Percentiles rank a stretch among this genome's conserved stretches.
These are phyloP conservation scores for Fusarium annulatum DNA, from an alignment of 2,329 filamentous ascomycete genomes.

Conservation along the genomic window DNA sequence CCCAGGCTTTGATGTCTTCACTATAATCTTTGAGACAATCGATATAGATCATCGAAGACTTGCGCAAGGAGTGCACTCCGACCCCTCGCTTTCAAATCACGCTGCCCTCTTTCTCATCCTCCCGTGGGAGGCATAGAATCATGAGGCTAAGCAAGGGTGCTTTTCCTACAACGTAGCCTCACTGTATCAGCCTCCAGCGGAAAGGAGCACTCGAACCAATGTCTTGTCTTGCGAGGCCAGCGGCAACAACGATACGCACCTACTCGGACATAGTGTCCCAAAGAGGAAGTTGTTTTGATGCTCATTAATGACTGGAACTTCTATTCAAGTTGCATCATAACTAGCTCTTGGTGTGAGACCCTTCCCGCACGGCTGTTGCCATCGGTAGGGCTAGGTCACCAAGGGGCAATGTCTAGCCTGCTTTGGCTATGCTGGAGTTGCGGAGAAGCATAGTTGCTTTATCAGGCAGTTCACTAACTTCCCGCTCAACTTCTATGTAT, in stretches of 20 bases:
- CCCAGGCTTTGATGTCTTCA: background rate
- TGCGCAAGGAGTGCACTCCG: constrained; percentile 1
- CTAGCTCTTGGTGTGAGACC: constrained; percentile 1
- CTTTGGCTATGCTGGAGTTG: constrained; percentile 4
- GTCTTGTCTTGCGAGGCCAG: background rate
- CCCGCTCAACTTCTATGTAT: background rate
- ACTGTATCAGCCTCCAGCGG: background rate
- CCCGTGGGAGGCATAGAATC: background rate
- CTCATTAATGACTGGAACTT: constrained; percentile 1
- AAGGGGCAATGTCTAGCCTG: constrained; percentile 6
- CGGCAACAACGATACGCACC: constrained; percentile 15
- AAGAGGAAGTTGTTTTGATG: constrained; percentile 37
- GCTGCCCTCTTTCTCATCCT: constrained; percentile 8
- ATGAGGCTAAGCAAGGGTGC: background rate
- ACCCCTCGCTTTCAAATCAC: constrained; percentile 22
- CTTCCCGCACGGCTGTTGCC: constrained; percentile 17
- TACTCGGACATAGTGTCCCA: constrained; percentile 32
- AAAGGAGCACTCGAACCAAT: background rate
- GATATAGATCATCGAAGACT: background rate
- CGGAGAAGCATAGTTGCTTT: constrained; percentile 10
- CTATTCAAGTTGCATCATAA: background rate
- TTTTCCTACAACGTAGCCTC: background rate
- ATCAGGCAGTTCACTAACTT: constrained; percentile 13
- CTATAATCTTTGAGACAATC: background rate
- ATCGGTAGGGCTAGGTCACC: constrained; percentile 13